phyloP scores from a whole-genome alignment of 352 stramenopile genomes.

The Phytophthora aleatoria region DNA sequence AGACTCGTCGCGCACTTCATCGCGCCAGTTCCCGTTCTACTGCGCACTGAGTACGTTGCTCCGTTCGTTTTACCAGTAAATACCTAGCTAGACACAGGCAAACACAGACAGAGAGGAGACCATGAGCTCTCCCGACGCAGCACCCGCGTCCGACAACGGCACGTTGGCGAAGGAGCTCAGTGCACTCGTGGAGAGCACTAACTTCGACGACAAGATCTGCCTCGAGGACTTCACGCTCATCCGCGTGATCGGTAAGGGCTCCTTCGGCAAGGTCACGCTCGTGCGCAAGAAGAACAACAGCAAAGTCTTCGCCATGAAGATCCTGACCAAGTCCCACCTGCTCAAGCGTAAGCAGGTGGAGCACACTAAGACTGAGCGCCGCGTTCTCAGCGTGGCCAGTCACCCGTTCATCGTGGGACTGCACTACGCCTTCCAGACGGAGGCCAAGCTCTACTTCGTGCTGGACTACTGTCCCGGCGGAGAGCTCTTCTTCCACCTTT shows the following conservation, averaged over 20 bases:
- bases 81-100: not conserved
- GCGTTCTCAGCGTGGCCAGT: constrained; percentile 94
- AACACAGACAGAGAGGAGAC: constrained; percentile 4
- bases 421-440: constrained; percentile 98
- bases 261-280: constrained; percentile 89
- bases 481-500: constrained; percentile 98
- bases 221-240: constrained; percentile 92
- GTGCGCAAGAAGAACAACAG: constrained; percentile 91
- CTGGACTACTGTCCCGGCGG: constrained; percentile 98
- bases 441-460: constrained; percentile 97
- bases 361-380: constrained; percentile 96
- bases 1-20: constrained; percentile 14
- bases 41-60: constrained; percentile 17
- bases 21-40: constrained; percentile 18
- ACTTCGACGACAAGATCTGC: constrained; percentile 88
- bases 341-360: constrained; percentile 96
- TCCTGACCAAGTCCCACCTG: constrained; percentile 91
- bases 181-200: constrained; percentile 72
- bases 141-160: constrained; percentile 35
- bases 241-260: constrained; percentile 89
- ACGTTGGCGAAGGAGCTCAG: constrained; percentile 62
- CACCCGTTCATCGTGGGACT: constrained; percentile 98
- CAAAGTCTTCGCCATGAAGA: constrained; percentile 93
- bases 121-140: constrained; percentile 66
- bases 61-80: constrained; percentile 16